These are phyloP conservation scores for Nakazawaea anatomiae DNA, from an alignment of 805 yeast species.

Conservation along the genomic window DNA sequence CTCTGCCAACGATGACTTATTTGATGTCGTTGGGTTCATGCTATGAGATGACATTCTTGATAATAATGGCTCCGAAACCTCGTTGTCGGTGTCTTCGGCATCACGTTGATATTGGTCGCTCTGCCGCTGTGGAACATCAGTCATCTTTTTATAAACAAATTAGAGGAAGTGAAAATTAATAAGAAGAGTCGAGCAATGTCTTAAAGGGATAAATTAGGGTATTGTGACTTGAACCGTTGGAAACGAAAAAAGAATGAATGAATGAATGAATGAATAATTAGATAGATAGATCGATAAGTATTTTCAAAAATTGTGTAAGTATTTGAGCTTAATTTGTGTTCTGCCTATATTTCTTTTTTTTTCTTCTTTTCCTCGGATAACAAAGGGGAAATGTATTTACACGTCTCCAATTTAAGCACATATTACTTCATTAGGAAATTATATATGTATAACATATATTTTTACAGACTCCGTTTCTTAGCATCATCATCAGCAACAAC, in stretches of 20 bases:
- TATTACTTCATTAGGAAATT: no score
- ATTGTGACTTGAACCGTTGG: no score
- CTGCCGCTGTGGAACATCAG: background rate
- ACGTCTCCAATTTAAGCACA: no score
- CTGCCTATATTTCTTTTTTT: background rate
- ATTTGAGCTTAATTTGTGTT: no score
- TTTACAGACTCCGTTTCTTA: background rate
- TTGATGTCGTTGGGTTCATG: background rate
- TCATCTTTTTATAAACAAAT: background rate
- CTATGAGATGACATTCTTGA: background rate
- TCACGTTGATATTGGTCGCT: background rate
- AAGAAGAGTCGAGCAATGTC: no score
- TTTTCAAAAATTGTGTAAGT: no score
- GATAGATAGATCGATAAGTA: no score
- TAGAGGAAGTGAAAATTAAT: no score
- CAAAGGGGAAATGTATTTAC: background rate
- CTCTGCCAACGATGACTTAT: background rate
- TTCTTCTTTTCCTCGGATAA: background rate
- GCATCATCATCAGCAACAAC: background rate
- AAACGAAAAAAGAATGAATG: no score
- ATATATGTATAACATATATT: no score
- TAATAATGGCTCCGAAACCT: background rate
- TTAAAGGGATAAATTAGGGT: no score
- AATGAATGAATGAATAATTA: no score
- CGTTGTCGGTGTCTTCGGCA: conserved; percentile 1